These are phyloP conservation scores for Leccinum boreale DNA, from an alignment of 768 basidiomycete species.

Conservation along the genomic window DNA sequence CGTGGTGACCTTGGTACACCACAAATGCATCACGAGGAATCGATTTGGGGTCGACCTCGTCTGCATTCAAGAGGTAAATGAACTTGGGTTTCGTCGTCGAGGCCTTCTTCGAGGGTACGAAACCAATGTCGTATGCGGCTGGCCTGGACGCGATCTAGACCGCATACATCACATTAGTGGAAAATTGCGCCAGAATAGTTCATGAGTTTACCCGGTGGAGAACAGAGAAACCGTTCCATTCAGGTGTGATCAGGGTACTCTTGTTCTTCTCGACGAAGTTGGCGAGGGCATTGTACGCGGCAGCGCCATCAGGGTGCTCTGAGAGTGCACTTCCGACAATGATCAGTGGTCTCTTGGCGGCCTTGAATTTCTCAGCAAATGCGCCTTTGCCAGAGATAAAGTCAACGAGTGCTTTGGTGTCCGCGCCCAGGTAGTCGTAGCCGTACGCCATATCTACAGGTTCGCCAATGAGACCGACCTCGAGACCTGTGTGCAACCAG, in stretches of 20 bases:
- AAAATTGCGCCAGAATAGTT: neutral
- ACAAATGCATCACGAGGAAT: slow-evolving; percentile 94
- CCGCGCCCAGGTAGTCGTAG: slow-evolving; percentile 85
- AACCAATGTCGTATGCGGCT: slow-evolving; percentile 93
- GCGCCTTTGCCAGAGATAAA: slow-evolving; percentile 75
- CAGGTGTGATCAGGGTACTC: slow-evolving; percentile 69
- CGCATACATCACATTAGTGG: neutral
- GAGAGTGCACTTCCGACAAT: slow-evolving; percentile 85
- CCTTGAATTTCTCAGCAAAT: slow-evolving; percentile 84
- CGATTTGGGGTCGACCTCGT: slow-evolving; percentile 83
- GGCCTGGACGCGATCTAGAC: slow-evolving; percentile 82
- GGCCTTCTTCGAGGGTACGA: slow-evolving; percentile 80
- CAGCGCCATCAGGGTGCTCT: slow-evolving; percentile 83
- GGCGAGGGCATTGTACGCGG: slow-evolving; percentile 71
- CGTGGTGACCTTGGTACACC: slow-evolving; percentile 98
- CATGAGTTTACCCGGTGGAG: slow-evolving; percentile 73
- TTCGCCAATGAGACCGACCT: slow-evolving; percentile 89
- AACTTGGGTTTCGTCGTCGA: slow-evolving; percentile 83
- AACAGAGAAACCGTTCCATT: slow-evolving; percentile 95
- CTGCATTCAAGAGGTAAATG: slow-evolving; percentile 94
- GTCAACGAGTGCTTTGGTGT: slow-evolving; percentile 68
- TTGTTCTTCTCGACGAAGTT: slow-evolving; percentile 81
- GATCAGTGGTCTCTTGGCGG: slow-evolving; percentile 88
- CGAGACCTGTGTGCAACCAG: slow-evolving; percentile 84
- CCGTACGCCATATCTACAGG: slow-evolving; percentile 89